These are phyloP conservation scores for Pichia sp. DNA, from an alignment of 1,139 yeast genomes.

Conservation along the genomic window DNA sequence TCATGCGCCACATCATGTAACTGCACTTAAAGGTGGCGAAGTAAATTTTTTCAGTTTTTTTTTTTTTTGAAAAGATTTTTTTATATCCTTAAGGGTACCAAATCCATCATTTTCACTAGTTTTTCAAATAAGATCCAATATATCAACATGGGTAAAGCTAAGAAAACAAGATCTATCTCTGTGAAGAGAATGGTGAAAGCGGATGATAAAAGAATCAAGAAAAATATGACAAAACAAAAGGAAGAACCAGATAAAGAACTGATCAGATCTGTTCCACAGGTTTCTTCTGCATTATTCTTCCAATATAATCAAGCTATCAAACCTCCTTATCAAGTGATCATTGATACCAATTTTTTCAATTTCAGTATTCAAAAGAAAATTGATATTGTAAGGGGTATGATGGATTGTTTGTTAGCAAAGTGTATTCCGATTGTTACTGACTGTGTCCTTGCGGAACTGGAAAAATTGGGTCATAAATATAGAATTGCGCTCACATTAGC, in stretches of 20 bases:
- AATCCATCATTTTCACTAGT: too few relatives aligned
- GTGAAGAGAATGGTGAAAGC: slow-evolving; percentile 73
- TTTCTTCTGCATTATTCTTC: slow-evolving; percentile 89
- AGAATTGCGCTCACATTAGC: slow-evolving; percentile 90
- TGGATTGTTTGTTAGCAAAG: slow-evolving; percentile 91
- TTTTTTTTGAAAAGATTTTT: too few relatives aligned
- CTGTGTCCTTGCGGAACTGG: slow-evolving; percentile 97
- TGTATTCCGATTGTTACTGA: slow-evolving; percentile 94
- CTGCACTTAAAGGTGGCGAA: too few relatives aligned
- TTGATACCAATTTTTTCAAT: slow-evolving; percentile 95
- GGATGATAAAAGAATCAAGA: slow-evolving; percentile 58
- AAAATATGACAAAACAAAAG: slow-evolving; percentile 28
- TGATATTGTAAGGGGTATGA: slow-evolving; percentile 88
- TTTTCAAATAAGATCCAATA: not conserved
- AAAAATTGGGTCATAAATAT: slow-evolving; percentile 89
- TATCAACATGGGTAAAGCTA: slow-evolving; percentile 80
- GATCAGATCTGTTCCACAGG: slow-evolving; percentile 84
- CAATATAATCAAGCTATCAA: slow-evolving; percentile 89
- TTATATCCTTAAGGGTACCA: too few relatives aligned
- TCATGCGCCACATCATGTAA: too few relatives aligned
- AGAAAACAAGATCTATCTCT: slow-evolving; percentile 96
- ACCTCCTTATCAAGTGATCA: slow-evolving; percentile 92
- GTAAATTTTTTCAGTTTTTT: too few relatives aligned
- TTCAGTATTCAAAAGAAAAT: slow-evolving; percentile 92
- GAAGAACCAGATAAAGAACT: slow-evolving; percentile 65